Evolutionary conservation across 1,139 yeast genomes (phyloP), one percentile per base, ranked within the genome.

Genomic region (Fermentozyma sake): DNA sequence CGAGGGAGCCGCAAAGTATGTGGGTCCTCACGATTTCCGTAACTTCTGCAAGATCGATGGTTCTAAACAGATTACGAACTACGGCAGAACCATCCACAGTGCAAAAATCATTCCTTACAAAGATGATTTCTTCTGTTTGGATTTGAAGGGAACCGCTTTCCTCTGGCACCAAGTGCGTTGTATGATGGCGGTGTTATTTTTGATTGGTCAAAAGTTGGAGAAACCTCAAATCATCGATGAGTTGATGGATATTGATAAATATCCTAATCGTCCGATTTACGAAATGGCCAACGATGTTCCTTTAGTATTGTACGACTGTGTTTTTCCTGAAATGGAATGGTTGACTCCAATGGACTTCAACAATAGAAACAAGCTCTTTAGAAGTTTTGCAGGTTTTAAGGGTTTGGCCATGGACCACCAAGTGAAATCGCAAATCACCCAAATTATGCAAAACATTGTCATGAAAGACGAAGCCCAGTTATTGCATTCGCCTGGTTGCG

Each of bases 91-190:
- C 9, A 75, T 89, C 12, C 44, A 64, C 23, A 55, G 64, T 26
- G 65, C 89, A 1, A 54, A 67, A 10, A 77, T 85, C 9, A 37
- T 63, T 7, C 63, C 57, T 5, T 42, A 73, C 5, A 46, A 53
- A 23, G 68, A 61, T 14, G 71, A 68, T 22, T 62, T 68, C 32
- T 83, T 69, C 45, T 81, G 79, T 33, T 79, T 91, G 50, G 89
- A 87, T 49, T 61, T 91, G 29, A 69, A 74, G 39, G 99, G 98
- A 0, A 66, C 85, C 2, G 98, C 98, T 6, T 93, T 93, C 44
- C 60, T 93, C 34, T 93, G 98, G 98, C 97, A 93, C 51, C 99
- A 93, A 53, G 99, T 93, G 13, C 72, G 98, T 29, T 87, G 95
- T 42, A 91, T 93, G 95, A 75, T 87, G 59, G 95, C 95, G 0